Percentiles rank a stretch among this genome's conserved stretches.
These are phyloP conservation scores for Cercospora sp. DNA, from an alignment of 2,329 filamentous ascomycete species.

Conservation along the genomic window DNA sequence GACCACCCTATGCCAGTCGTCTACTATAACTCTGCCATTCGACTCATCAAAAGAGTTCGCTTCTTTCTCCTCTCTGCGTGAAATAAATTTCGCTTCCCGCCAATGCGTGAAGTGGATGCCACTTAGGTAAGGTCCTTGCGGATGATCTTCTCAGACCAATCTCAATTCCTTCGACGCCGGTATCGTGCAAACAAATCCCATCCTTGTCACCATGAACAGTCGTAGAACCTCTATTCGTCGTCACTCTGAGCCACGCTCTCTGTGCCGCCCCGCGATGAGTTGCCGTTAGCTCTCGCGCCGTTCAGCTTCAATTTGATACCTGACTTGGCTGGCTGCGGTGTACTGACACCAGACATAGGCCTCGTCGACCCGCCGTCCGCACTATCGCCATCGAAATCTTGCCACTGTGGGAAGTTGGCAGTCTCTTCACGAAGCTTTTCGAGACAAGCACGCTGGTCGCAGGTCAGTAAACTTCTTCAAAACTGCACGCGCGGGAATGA, in stretches of 20 bases:
- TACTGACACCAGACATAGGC: slow-evolving; percentile 58
- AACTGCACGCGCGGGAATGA: slow-evolving; percentile 23
- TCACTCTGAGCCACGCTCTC: slow-evolving; percentile 54
- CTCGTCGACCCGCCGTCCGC: slow-evolving; percentile 54
- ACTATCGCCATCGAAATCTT: slow-evolving; percentile 54
- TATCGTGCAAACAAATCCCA: not conserved
- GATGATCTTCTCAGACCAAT: not conserved
- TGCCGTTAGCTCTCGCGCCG: slow-evolving; percentile 46
- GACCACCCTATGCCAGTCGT: not conserved
- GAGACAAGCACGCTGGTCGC: slow-evolving; percentile 43
- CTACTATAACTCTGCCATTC: not conserved
- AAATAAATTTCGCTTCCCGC: not conserved
- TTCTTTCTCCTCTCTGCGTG: not conserved
- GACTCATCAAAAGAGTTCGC: not conserved
- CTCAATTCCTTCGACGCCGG: not conserved
- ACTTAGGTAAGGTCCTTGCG: not conserved
- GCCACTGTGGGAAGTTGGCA: slow-evolving; percentile 56
- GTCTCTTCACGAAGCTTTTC: slow-evolving; percentile 57
- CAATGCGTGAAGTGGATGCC: not conserved
- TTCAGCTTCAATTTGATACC: slow-evolving; percentile 70
- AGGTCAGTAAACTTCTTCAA: slow-evolving; percentile 6
- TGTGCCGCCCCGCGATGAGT: slow-evolving; percentile 42
- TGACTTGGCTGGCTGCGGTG: slow-evolving; percentile 54
- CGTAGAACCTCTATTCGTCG: slow-evolving; percentile 47
- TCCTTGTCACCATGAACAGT: slow-evolving; percentile 3